These are phyloP conservation scores for Dichotomocladium elegans DNA, from an alignment of 371 early-diverging fungal genomes.

Conservation along the genomic window DNA sequence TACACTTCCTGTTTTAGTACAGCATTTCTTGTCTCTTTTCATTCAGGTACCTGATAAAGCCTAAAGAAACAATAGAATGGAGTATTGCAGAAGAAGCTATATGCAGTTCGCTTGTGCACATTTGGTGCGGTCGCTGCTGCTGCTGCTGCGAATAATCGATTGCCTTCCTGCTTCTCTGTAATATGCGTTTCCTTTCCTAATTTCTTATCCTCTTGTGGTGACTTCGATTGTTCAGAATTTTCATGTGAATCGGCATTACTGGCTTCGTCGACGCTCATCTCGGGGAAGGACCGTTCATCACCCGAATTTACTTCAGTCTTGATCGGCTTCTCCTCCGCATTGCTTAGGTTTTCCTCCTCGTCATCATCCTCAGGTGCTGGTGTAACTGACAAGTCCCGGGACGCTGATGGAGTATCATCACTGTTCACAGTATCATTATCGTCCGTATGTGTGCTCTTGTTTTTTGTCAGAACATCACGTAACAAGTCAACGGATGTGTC, in stretches of 20 bases:
- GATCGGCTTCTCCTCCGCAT: slow-evolving; percentile 10
- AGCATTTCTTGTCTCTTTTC: too few relatives aligned
- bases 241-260: slow-evolving; percentile 19
- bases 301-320: slow-evolving; percentile 19
- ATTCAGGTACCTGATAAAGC: slow-evolving; percentile 79
- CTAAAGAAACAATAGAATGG: slow-evolving; percentile 86
- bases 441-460: slow-evolving; percentile 7
- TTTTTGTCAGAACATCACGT: slow-evolving; percentile 40
- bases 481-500: slow-evolving; percentile 34
- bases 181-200: background rate
- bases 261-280: slow-evolving; percentile 6
- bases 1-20: too few relatives aligned
- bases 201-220: slow-evolving; percentile 15
- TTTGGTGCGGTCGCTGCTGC: slow-evolving; percentile 45
- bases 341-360: background rate
- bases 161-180: slow-evolving; percentile 8
- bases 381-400: slow-evolving; percentile 6
- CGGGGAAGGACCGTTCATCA: slow-evolving; percentile 5
- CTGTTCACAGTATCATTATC: slow-evolving; percentile 7
- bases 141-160: slow-evolving; percentile 43
- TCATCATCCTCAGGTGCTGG: slow-evolving; percentile 10
- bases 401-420: slow-evolving; percentile 9
- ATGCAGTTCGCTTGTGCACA: slow-evolving; percentile 33
- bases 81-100: slow-evolving; percentile 73
- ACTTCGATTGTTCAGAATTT: background rate